phyloP scores from a whole-genome alignment of 805 yeast species.

The Aciculoconidium aculeatum region DNA sequence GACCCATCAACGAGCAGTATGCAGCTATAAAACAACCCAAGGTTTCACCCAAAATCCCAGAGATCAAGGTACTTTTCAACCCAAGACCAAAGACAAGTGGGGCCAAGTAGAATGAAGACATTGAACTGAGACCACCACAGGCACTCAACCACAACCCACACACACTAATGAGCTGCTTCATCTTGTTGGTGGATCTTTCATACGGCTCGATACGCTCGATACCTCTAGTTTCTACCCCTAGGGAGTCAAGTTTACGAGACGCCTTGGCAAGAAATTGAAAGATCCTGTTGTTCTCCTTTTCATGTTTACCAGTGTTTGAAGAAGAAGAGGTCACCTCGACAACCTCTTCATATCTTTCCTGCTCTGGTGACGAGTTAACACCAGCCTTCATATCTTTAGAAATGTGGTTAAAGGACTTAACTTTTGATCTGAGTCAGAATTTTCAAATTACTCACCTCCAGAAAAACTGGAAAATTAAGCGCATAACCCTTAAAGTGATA shows the following conservation, averaged over 20 bases:
- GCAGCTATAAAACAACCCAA: constrained; percentile 77
- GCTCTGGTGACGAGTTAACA: too few relatives aligned
- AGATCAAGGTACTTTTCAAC: constrained; percentile 53
- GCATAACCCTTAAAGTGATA: too few relatives aligned
- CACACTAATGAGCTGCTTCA: constrained; percentile 37
- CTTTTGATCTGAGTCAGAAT: background rate
- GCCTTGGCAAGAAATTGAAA: constrained; percentile 2
- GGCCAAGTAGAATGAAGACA: constrained; percentile 78
- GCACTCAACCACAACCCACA: constrained; percentile 81
- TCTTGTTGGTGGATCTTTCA: constrained; percentile 44
- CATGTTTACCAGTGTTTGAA: background rate
- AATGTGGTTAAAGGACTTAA: background rate
- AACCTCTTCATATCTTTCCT: background rate
- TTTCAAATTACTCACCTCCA: too few relatives aligned
- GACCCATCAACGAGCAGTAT: constrained; percentile 83
- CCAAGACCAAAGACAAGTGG: constrained; percentile 67
- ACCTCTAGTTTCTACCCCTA: constrained; percentile 72
- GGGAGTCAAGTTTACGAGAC: constrained; percentile 35
- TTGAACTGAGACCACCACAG: constrained; percentile 82
- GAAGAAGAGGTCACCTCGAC: background rate
- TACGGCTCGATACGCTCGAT: constrained; percentile 68
- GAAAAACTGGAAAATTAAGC: too few relatives aligned
- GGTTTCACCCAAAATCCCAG: constrained; percentile 58
- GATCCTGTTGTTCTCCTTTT: background rate
- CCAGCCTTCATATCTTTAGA: too few relatives aligned